Evolutionary conservation across 352 stramenopile genomes (phyloP).

Genomic region (Thraustochytrium striatum): DNA sequence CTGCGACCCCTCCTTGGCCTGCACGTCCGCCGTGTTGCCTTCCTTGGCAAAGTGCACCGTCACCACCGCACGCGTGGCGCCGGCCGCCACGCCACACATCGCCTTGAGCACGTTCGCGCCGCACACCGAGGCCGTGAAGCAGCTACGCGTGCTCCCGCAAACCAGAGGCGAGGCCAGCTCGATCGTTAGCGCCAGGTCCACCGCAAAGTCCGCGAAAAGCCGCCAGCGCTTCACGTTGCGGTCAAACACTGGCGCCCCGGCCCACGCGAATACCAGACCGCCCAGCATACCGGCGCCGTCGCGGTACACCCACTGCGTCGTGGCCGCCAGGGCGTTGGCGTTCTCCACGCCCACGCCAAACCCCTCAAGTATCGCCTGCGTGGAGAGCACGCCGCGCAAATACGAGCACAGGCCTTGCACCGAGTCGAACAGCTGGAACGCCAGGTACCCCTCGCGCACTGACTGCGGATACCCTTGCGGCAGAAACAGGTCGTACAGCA

Average conservation of each 20-base stretch:
- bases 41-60: constrained; percentile 78
- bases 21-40: constrained; percentile 79
- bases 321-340: constrained; percentile 60
- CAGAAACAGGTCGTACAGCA: not conserved
- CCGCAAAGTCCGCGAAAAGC: constrained; percentile 91
- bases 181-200: constrained; percentile 87
- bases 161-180: constrained; percentile 62
- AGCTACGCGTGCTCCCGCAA: constrained; percentile 45
- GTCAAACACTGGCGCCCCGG: constrained; percentile 80
- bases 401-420: constrained; percentile 89
- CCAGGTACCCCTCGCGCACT: constrained; percentile 67
- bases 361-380: constrained; percentile 82
- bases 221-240: constrained; percentile 91
- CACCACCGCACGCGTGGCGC: constrained; percentile 83
- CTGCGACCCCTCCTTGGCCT: constrained; percentile 89
- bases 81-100: constrained; percentile 87
- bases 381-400: constrained; percentile 83
- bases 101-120: constrained; percentile 85
- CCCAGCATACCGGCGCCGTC: constrained; percentile 77
- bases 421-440: constrained; percentile 91
- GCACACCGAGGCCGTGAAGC: constrained; percentile 54
- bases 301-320: constrained; percentile 63
- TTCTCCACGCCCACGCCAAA: constrained; percentile 80
- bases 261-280: constrained; percentile 86
- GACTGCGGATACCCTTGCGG: constrained; percentile 1